These are phyloP conservation scores for Exserohilum turcica DNA, from an alignment of 2,329 filamentous ascomycete genomes.

Conservation along the genomic window DNA sequence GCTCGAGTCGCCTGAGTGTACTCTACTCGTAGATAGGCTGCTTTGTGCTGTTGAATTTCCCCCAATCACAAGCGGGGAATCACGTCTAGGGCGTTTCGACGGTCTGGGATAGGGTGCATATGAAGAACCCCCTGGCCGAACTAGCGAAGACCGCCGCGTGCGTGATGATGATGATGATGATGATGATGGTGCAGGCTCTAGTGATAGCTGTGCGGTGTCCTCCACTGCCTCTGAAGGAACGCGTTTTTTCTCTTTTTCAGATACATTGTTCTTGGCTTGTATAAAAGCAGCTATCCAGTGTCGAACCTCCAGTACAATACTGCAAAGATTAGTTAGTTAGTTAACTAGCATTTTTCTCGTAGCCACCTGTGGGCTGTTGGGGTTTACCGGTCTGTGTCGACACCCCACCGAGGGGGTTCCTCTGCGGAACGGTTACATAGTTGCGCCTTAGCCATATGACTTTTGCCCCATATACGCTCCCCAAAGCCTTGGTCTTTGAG, in stretches of 20 bases:
- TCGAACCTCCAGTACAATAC: background rate
- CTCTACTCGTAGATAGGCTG: background rate
- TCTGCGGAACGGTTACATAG: background rate
- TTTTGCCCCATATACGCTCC: background rate
- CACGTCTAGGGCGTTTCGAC: background rate
- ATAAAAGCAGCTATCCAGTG: constrained; percentile 7
- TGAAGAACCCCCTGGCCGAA: background rate
- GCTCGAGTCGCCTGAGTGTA: background rate
- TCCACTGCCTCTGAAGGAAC: background rate
- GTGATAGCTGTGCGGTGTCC: background rate
- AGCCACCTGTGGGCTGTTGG: background rate
- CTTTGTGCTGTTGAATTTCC: background rate
- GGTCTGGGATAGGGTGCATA: background rate
- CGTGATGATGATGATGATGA: no score
- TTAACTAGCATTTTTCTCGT: background rate
- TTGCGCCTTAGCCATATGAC: background rate
- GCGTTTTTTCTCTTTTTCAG: background rate
- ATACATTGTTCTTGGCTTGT: constrained; percentile 1
- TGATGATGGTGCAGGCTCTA: background rate
- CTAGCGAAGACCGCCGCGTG: background rate
- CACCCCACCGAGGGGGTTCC: background rate
- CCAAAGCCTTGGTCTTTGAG: background rate
- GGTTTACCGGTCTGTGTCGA: background rate
- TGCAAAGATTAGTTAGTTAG: no score
- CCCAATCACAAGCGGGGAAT: background rate